Conservation (phyloP, 306 rosid species). For the Inga oerstediana region DNA sequence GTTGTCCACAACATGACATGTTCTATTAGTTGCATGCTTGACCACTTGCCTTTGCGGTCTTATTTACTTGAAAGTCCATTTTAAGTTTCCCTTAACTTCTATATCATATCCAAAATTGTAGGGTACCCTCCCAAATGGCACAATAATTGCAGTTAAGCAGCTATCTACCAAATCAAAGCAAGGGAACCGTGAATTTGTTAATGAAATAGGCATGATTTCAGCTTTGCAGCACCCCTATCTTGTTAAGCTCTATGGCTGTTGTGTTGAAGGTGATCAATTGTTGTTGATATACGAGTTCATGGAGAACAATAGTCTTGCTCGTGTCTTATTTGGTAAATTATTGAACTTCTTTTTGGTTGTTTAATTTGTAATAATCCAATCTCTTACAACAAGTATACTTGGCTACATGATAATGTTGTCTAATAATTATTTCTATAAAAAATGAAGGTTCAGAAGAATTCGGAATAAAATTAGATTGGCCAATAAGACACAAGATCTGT, state of each 20-base stretch:
- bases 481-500: slow-evolving; percentile 63
- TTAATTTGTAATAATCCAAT: not conserved
- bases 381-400: not conserved
- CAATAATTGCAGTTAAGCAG: slow-evolving; percentile 58
- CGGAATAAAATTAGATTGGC: slow-evolving; percentile 52
- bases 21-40: not conserved
- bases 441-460: slow-evolving; percentile 37
- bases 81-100: not conserved
- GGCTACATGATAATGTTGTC: not conserved
- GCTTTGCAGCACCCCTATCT: slow-evolving; percentile 61
- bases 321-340: slow-evolving; percentile 55
- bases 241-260: slow-evolving; percentile 66
- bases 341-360: not conserved
- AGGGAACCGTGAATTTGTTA: slow-evolving; percentile 66
- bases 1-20: slow-evolving; percentile 21
- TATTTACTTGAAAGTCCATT: not conserved
- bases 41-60: not conserved
- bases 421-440: slow-evolving; percentile 7
- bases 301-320: slow-evolving; percentile 65
- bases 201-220: slow-evolving; percentile 70
- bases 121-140: slow-evolving; percentile 56
- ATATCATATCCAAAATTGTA: slow-evolving; percentile 27
- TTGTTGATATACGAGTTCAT: slow-evolving; percentile 57
- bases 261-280: slow-evolving; percentile 59
- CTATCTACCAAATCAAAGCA: slow-evolving; percentile 63